Percentiles rank a stretch among this genome's conserved stretches.
Evolutionary conservation across 1,139 yeast species (phyloP).

Genomic region (Petasospora rhodanensis): DNA sequence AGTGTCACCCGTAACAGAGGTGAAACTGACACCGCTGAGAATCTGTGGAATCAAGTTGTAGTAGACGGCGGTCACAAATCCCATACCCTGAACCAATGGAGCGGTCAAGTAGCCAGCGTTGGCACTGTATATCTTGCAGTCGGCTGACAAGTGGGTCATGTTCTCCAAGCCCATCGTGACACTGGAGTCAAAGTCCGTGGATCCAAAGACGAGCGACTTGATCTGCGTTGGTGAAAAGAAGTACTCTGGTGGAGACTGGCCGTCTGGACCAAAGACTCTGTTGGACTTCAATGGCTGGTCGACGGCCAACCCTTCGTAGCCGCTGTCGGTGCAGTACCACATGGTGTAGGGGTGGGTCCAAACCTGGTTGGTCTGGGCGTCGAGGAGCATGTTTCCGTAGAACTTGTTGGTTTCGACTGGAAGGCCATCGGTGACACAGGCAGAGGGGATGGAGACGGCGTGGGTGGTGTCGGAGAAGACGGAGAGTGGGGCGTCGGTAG

Average conservation of each 20-base stretch:
- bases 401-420: slow-evolving; percentile 82
- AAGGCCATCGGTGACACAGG: slow-evolving; percentile 31
- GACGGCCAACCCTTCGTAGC: slow-evolving; percentile 55
- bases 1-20: slow-evolving; percentile 34
- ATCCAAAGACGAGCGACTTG: slow-evolving; percentile 31
- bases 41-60: slow-evolving; percentile 49
- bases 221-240: slow-evolving; percentile 32
- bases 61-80: slow-evolving; percentile 61
- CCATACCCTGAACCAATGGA: slow-evolving; percentile 65
- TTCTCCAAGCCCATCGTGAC: slow-evolving; percentile 26
- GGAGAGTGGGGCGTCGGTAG: slow-evolving; percentile 43
- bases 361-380: slow-evolving; percentile 54
- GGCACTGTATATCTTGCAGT: slow-evolving; percentile 23
- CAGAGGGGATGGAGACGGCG: slow-evolving; percentile 44
- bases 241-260: slow-evolving; percentile 27
- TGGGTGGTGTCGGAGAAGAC: slow-evolving; percentile 44
- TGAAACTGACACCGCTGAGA: slow-evolving; percentile 62
- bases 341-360: slow-evolving; percentile 85
- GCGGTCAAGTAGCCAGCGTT: slow-evolving; percentile 26
- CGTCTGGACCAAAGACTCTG: slow-evolving; percentile 64
- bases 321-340: slow-evolving; percentile 48
- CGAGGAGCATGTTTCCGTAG: slow-evolving; percentile 73
- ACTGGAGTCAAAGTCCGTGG: slow-evolving; percentile 28
- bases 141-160: slow-evolving; percentile 30
- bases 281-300: slow-evolving; percentile 57